Base-by-base conservation (phyloP, 176 grass and related monocot genomes). In the Carex myosuroides region DNA sequence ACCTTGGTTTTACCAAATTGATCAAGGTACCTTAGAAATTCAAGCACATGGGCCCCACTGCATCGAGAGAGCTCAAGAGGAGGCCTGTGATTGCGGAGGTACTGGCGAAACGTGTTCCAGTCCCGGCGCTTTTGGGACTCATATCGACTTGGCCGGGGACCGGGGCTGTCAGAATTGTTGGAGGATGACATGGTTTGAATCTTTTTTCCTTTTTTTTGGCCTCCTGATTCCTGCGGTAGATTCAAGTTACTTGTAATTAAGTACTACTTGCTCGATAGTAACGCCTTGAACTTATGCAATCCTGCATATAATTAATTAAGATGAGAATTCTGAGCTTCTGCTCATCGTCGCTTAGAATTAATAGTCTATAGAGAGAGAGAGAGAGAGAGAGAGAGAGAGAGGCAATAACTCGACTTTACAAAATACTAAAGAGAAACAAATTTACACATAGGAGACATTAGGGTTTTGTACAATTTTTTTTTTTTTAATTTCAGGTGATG, bases 1-100 rank as follows among this genome's bases (percentile, higher is more conserved):
- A 86, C 85, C 18, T 86, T 86, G 5, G 85, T 86, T 57, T 86
- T 86, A n/a, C 85, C 85, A 41, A 86, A 86, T 80, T 86, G 85
- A 68, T 86, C 85, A 26, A 86, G 85, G 60, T 86, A 86, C 50
- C 85, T 58, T 1, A 86, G 85, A 57, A 86, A 86, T 59, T 86
- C 85, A 32, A 86, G 75, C 17, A 86, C 85, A 10, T 86, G 85
- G 3, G 85, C 85, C 0, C 85, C 85, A 9, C 85, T 86, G 75
- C 85, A 86, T 21, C 85, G 76, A 6, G 85, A 60, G 13, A 86
- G 74, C 16, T 66, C 63, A 10, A 81, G 75, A 12, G 85, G 85
- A 17, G 85, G 85, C 42, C 85, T 26, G 32, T 86, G 85, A 61
- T 86, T 86, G 63, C 78, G 72, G 29, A 86, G 85, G 61, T 86